These are phyloP conservation scores for Raddia guianensis DNA, from an alignment of 176 grass and related monocot species.

Conservation along the genomic window DNA sequence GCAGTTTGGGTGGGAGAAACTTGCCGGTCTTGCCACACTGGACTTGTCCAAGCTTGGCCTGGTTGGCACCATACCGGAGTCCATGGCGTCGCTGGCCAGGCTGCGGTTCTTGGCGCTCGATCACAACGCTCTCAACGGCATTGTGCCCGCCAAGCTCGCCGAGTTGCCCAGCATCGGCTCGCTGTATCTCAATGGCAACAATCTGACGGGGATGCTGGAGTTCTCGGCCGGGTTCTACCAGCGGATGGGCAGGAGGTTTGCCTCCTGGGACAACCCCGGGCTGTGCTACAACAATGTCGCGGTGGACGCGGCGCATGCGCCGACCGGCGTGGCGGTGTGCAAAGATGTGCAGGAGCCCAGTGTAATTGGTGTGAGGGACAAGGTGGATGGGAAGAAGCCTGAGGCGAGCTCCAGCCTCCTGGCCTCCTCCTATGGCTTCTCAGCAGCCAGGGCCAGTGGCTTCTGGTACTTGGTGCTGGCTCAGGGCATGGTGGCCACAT, in stretches of 20 bases:
- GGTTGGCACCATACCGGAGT: slow-evolving; percentile 56
- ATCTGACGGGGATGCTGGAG: slow-evolving; percentile 67
- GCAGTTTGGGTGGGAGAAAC: slow-evolving; percentile 44
- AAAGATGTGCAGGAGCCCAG: slow-evolving; percentile 42
- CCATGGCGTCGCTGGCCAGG: slow-evolving; percentile 53
- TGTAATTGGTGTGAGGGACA: slow-evolving; percentile 4
- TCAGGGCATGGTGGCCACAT: slow-evolving; percentile 29
- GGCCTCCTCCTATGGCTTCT: slow-evolving; percentile 23
- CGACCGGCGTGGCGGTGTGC: slow-evolving; percentile 51
- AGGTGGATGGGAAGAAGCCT: slow-evolving; percentile 33
- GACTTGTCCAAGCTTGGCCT: slow-evolving; percentile 63
- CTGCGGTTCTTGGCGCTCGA: slow-evolving; percentile 78
- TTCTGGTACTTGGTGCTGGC: slow-evolving; percentile 44
- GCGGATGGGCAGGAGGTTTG: slow-evolving; percentile 81
- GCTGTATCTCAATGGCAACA: slow-evolving; percentile 89
- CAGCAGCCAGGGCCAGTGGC: slow-evolving; percentile 11
- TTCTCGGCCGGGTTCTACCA: slow-evolving; percentile 73
- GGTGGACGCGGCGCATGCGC: slow-evolving; percentile 31
- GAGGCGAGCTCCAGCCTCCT: slow-evolving; percentile 57
- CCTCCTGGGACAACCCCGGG: slow-evolving; percentile 84
- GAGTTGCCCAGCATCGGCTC: slow-evolving; percentile 61
- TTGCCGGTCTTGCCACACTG: slow-evolving; percentile 63
- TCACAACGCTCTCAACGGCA: slow-evolving; percentile 67
- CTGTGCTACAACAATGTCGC: slow-evolving; percentile 55
- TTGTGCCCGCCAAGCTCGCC: slow-evolving; percentile 59